Evolutionary conservation across 768 basidiomycete species (phyloP).

Genomic region (Tulasnella sp.): DNA sequence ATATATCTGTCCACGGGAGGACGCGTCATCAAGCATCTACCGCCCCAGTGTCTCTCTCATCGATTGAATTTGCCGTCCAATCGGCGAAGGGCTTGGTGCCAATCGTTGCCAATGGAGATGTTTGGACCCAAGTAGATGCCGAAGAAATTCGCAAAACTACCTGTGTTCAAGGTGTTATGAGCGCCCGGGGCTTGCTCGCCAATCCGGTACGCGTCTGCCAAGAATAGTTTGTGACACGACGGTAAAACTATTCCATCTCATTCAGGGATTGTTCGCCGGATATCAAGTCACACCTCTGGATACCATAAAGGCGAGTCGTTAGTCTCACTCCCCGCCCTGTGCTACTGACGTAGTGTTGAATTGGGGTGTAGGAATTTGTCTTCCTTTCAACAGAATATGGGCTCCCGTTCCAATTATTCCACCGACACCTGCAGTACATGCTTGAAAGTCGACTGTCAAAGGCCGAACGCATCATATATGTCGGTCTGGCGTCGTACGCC

Average conservation of each 20-base stretch:
- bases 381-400: constrained; percentile 27
- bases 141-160: constrained; percentile 27
- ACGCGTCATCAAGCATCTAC: constrained; percentile 34
- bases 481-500: constrained; percentile 27
- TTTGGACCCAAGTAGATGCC: constrained; percentile 31
- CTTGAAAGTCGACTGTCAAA: constrained; percentile 24
- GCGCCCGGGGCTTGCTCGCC: constrained; percentile 34
- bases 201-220: constrained; percentile 28
- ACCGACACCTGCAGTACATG: constrained; percentile 34
- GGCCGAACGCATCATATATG: constrained; percentile 30
- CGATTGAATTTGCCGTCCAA: constrained; percentile 33
- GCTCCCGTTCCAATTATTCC: constrained; percentile 33
- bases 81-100: constrained; percentile 32
- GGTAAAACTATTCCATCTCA: not conserved
- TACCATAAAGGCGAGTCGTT: constrained; percentile 25
- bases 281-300: constrained; percentile 28
- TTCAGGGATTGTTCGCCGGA: constrained; percentile 32
- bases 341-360: not conserved
- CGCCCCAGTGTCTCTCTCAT: constrained; percentile 30
- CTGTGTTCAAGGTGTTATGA: constrained; percentile 35
- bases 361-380: constrained; percentile 26
- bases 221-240: not conserved
- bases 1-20: constrained; percentile 36
- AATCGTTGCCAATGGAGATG: constrained; percentile 35
- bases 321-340: not conserved